Evolutionary conservation across 306 rosid genomes (phyloP).

Genomic region (Vigna nakashimae): DNA sequence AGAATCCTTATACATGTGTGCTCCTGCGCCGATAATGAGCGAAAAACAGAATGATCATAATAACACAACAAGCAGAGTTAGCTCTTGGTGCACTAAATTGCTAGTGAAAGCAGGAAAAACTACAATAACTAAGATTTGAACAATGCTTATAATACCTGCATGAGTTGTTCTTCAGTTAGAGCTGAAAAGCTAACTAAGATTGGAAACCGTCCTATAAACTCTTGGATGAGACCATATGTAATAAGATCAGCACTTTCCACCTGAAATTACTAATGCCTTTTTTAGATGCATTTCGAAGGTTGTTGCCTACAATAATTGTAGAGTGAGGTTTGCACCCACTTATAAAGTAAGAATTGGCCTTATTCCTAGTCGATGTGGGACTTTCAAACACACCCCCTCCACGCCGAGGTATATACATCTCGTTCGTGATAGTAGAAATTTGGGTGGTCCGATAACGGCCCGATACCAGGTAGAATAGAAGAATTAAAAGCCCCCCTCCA

Average conservation of each 20-base stretch:
- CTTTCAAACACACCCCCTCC: too few relatives aligned
- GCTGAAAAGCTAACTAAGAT: conserved; percentile 81
- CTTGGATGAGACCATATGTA: conserved; percentile 89
- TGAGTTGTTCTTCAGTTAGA: conserved; percentile 86
- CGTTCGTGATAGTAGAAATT: too few relatives aligned
- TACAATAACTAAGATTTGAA: conserved; percentile 3
- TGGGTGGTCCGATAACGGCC: too few relatives aligned
- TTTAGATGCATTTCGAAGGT: conserved; percentile 44
- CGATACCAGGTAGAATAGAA: too few relatives aligned
- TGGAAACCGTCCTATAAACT: conserved; percentile 90
- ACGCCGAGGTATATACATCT: too few relatives aligned
- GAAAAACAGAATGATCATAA: conserved; percentile 27
- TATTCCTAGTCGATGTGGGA: too few relatives aligned
- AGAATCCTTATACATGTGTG: neutral
- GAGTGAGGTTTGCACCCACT: too few relatives aligned
- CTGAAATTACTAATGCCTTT: conserved; percentile 53
- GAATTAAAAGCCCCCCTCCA: too few relatives aligned
- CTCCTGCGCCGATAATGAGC: neutral
- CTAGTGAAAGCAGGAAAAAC: conserved; percentile 11
- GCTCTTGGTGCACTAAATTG: conserved; percentile 8
- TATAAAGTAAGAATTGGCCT: too few relatives aligned
- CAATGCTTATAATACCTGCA: conserved; percentile 60
- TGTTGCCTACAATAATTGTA: conserved; percentile 5
- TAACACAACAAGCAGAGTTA: conserved; percentile 16
- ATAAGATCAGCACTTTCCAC: conserved; percentile 92